Percentiles rank a stretch among this genome's conserved stretches.
These are phyloP conservation scores for Mycena leptocephala DNA, from an alignment of 768 basidiomycete genomes.

Conservation along the genomic window DNA sequence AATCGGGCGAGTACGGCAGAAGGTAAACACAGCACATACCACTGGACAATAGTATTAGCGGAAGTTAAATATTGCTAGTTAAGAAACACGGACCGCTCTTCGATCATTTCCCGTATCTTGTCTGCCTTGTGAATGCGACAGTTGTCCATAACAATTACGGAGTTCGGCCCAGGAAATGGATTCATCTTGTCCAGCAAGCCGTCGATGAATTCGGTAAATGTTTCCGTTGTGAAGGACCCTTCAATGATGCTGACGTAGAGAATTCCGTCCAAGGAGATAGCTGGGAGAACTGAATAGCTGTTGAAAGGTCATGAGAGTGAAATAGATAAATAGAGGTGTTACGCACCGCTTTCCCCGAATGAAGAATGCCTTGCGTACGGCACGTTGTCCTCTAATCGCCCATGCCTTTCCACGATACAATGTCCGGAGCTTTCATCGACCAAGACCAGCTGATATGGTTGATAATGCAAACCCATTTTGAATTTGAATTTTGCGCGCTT, in stretches of 20 bases:
- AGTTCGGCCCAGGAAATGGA: constrained; percentile 52
- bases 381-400: constrained; percentile 39
- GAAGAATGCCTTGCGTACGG: constrained; percentile 36
- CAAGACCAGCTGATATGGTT: constrained; percentile 39
- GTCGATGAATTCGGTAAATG: constrained; percentile 51
- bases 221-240: constrained; percentile 45
- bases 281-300: constrained; percentile 55
- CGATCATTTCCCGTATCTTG: constrained; percentile 46
- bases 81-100: constrained; percentile 43
- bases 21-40: constrained; percentile 46
- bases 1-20: constrained; percentile 56
- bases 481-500: constrained; percentile 10
- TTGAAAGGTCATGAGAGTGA: too few relatives aligned
- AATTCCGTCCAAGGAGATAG: constrained; percentile 53
- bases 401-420: constrained; percentile 39
- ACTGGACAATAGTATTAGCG: neutral
- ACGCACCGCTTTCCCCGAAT: constrained; percentile 8
- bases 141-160: constrained; percentile 59
- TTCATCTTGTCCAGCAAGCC: constrained; percentile 55
- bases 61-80: neutral
- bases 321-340: too few relatives aligned
- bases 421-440: constrained; percentile 43
- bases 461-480: constrained; percentile 26
- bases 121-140: constrained; percentile 50
- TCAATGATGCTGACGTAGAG: constrained; percentile 45